Evolutionary conservation across 495 filamentous ascomycete genomes (phyloP).

Genomic region (Cryomyces antarcticus): DNA sequence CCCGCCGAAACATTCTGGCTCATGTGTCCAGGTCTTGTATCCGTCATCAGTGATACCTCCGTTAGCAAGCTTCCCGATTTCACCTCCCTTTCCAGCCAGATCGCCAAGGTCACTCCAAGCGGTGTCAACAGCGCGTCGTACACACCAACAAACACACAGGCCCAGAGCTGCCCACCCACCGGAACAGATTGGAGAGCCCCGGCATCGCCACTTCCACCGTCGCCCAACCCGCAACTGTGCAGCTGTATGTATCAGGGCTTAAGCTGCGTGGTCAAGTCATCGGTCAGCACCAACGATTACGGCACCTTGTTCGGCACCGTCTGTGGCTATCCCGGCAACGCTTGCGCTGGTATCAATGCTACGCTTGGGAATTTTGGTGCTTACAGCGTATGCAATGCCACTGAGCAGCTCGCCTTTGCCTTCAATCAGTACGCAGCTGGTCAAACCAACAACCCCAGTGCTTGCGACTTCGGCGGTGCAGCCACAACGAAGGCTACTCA

Average conservation of each 20-base stretch:
- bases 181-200: conserved; percentile 45
- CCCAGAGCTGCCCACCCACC: conserved; percentile 48
- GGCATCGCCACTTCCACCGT: conserved; percentile 50
- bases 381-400: conserved; percentile 70
- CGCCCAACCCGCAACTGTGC: conserved; percentile 55
- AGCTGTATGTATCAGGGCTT: conserved; percentile 57
- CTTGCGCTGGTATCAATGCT: conserved; percentile 60
- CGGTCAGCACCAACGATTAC: conserved; percentile 30
- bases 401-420: conserved; percentile 59
- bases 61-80: conserved; percentile 54
- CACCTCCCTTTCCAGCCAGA: conserved; percentile 45
- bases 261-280: conserved; percentile 41
- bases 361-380: conserved; percentile 63
- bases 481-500: conserved; percentile 27
- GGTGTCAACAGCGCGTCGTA: conserved; percentile 45
- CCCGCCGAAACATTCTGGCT: too few species aligned
- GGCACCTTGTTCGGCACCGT: conserved; percentile 49
- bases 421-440: conserved; percentile 56
- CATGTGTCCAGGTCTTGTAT: conserved; percentile 60
- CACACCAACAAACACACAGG: conserved; percentile 55
- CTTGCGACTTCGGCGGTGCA: conserved; percentile 61
- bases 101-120: conserved; percentile 47
- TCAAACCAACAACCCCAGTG: conserved; percentile 26
- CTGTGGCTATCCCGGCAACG: conserved; percentile 35
- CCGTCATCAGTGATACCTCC: conserved; percentile 29